Conservation (phyloP, 192 early-diverging fungal genomes). For the Lunasporangiospora selenospora region DNA sequence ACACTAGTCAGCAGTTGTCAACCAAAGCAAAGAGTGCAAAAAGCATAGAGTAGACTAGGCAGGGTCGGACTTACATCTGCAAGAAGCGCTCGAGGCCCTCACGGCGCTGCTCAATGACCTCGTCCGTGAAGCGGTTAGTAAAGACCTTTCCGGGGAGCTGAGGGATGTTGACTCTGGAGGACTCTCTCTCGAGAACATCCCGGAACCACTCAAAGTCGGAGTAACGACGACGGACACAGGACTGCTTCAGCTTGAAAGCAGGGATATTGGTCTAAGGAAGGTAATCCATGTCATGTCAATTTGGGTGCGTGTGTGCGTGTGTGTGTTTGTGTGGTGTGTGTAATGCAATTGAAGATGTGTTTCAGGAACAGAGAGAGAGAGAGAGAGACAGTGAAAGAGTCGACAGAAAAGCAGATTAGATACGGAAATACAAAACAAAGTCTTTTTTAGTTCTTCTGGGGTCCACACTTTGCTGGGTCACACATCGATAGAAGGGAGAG, state of each 20-base stretch:
- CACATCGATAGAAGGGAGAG: too few species aligned
- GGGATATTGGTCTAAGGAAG: conserved; percentile 90
- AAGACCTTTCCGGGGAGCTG: conserved; percentile 97
- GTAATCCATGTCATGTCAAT: too few species aligned
- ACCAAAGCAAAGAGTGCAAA: neutral
- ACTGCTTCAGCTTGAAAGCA: conserved; percentile 88
- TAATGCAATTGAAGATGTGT: too few species aligned
- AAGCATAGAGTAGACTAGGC: neutral
- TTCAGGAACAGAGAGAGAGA: too few species aligned
- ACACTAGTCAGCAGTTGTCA: neutral
- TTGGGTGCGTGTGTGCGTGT: too few species aligned
- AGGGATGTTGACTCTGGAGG: conserved; percentile 93
- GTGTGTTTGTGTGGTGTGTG: too few species aligned
- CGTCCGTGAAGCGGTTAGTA: conserved; percentile 93
- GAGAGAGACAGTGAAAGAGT: too few species aligned
- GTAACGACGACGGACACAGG: conserved; percentile 89
- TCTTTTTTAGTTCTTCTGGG: neutral
- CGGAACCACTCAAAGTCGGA: conserved; percentile 99
- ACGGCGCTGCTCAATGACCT: conserved; percentile 93
- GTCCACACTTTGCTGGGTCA: too few species aligned
- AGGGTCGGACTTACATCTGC: conserved; percentile 78
- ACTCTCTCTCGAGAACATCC: conserved; percentile 92
- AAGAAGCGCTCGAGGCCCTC: conserved; percentile 93
- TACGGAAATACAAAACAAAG: neutral
- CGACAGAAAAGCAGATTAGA: too few species aligned